Conservation (phyloP, 2,329 filamentous ascomycete genomes). For the Colletotrichum simmondsii region DNA sequence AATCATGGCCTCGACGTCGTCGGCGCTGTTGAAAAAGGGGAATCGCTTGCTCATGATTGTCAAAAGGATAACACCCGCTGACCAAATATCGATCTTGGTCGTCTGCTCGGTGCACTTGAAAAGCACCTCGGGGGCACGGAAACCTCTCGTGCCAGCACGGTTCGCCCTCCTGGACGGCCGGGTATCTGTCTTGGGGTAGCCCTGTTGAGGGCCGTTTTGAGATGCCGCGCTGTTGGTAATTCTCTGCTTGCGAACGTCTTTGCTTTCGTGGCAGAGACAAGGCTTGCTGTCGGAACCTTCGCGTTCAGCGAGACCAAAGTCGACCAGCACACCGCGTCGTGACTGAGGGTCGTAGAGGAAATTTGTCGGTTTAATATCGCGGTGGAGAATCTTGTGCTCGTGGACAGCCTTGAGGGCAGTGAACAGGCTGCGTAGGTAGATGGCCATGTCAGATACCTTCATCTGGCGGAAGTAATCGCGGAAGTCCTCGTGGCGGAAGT, state of each 20-base stretch:
- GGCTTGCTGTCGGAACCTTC: conserved; percentile 81
- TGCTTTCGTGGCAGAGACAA: conserved; percentile 81
- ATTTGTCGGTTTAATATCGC: conserved; percentile 97
- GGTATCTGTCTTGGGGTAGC: conserved; percentile 90
- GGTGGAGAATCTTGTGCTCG: conserved; percentile 84
- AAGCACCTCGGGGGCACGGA: conserved; percentile 94
- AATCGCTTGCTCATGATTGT: conserved; percentile 93
- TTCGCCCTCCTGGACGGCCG: conserved; percentile 91
- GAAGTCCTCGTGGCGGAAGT: conserved; percentile 96
- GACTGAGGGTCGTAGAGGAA: conserved; percentile 90
- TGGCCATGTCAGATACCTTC: conserved; percentile 84
- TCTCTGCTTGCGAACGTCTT: conserved; percentile 69
- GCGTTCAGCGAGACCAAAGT: conserved; percentile 95
- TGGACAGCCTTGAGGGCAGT: conserved; percentile 87
- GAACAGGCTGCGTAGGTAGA: conserved; percentile 91
- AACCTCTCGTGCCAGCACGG: conserved; percentile 92
- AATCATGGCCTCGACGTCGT: conserved; percentile 97
- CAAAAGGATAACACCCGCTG: conserved; percentile 94
- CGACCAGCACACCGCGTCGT: conserved; percentile 90
- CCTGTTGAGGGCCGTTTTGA: conserved; percentile 63
- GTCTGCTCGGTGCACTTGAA: conserved; percentile 98
- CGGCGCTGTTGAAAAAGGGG: conserved; percentile 98
- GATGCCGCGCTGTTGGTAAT: conserved; percentile 69
- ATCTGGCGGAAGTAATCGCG: conserved; percentile 93
- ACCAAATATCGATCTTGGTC: conserved; percentile 96